Evolutionary conservation across 2,329 filamentous ascomycete genomes (phyloP), one percentile per base, ranked within the genome.

Genomic region (Aureobasidium pullulans): DNA sequence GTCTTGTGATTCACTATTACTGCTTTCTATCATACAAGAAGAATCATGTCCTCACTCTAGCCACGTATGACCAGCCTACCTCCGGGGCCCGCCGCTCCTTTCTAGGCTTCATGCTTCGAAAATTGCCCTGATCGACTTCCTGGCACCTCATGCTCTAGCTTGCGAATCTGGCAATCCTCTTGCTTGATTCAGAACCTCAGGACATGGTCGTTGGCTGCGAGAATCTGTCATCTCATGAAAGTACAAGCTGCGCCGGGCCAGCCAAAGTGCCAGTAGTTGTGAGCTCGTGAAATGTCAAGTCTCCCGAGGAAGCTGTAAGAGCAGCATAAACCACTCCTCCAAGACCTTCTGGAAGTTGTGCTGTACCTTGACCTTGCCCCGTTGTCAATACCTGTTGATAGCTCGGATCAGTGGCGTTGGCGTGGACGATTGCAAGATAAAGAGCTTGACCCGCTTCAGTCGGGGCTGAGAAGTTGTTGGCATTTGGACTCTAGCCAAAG

Each of bases 351-450:
- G 66, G 66, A 29, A 67, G 52, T 15, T 62, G 58, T 23, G 64
- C 63, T 10, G 49, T 62, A 3, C 63, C 66, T 19, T 57, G 62
- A 9, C 64, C 61, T 34, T 47, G 58, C 11, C 65, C 64, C 16
- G 57, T 62, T 19, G 49, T 66, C 5, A 61, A 64, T 2, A 67
- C 61, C 37, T 60, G 29, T 16, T 64, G 59, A 50, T 66, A 68
- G 16, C 62, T 62, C 4, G 65, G 43, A 40, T 63, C 59, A 11
- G 52, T 64, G 11, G 60, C 60, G 11, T 64, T 62, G 59, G 64
- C 57, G 42, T 67, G 66, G 19, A 68, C 59, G 19, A 68, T 39
- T 6, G 62, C 66, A 36, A 68, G 65, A 49, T 67, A 68, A 1
- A 68, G 54, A 2, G 60, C 62, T 29, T 59, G 52, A 44, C 46